Evolutionary conservation across 495 filamentous ascomycete genomes (phyloP), one percentile per base, ranked within the genome.

Genomic region (Penicillium paradoxum): DNA sequence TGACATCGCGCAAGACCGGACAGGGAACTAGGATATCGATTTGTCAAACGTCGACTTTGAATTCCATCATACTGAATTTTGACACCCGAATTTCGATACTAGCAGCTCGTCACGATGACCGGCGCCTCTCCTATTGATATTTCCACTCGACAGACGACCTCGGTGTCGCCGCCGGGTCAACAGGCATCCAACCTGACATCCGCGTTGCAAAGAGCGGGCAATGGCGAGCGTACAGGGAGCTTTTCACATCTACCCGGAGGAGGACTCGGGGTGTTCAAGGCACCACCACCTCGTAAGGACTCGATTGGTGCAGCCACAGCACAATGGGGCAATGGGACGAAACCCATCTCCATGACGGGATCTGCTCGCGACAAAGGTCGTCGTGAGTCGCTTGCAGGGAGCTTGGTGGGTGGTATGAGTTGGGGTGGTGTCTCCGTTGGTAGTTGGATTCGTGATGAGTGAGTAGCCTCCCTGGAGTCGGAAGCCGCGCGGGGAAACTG

Each of bases 371-470:
- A 90, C 56, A 79, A 83, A 60, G 79, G 73, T 45, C 85, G 93
- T 49, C 80, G 92, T 58, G 93, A 96, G 68, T 92, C 88, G 60
- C 69, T 90, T 54, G 89, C 87, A 44, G 85, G 90, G 45, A 98
- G 95, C 73, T 73, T 97, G 62, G 86, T 91, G 57, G 86, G 82
- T 54, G 91, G 90, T 46, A 95, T 97, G 90, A 97, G 95, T 66
- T 98, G 91, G 91, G 93, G 95, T 64, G 95, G 92, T 50, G 79
- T 95, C 19, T 97, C 93, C 37, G 88, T 97, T 53, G 91, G 91
- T 49, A 97, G 92, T 68, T 97, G 91, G 79, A 91, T 98, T 70
- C 82, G 89, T 62, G 93, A 98, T 75, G 93, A 98, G 93, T 97
- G 82, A 83, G 92, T 91, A 38, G 49, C 45, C 37, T 39, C 14